Evolutionary conservation across 1,284 basidiomycete species (phyloP).

Genomic region (Afroboletus lepidellus): DNA sequence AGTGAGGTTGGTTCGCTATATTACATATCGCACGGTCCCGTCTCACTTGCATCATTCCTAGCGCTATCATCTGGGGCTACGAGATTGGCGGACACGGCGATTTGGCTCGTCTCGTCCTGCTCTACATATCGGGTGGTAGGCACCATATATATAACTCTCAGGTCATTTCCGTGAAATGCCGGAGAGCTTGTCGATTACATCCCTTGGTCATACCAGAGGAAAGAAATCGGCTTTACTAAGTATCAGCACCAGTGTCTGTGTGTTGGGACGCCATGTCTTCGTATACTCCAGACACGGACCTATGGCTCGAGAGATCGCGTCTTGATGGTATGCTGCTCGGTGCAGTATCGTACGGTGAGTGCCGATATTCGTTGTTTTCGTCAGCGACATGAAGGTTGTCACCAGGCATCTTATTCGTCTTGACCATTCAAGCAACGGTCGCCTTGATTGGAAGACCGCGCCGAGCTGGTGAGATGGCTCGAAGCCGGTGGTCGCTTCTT

Average conservation of each 20-base stretch:
- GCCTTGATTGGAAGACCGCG: conserved; percentile 10
- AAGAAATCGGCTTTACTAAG: neutral
- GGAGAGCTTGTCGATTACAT: no score
- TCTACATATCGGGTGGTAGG: neutral
- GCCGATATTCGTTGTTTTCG: no score
- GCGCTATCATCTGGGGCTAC: neutral
- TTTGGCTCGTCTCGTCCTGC: neutral
- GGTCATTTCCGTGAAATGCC: no score
- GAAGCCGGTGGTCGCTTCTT: conserved; percentile 12
- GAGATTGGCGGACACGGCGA: neutral
- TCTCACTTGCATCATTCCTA: neutral
- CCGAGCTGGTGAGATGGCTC: neutral
- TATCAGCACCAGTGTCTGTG: neutral
- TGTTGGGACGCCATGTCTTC: conserved; percentile 15
- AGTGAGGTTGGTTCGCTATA: neutral
- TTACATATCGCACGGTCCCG: neutral
- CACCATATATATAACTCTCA: neutral
- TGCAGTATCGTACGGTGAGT: conserved; percentile 23
- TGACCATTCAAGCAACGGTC: conserved; percentile 20
- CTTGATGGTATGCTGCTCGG: conserved; percentile 25
- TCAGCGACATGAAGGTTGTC: neutral
- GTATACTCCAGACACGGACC: conserved; percentile 17
- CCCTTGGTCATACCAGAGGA: neutral
- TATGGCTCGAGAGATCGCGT: conserved; percentile 30
- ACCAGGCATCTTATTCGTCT: conserved; percentile 22